Evolutionary conservation across 208 protist genomes (phyloP).

Genomic region (Leishmania gerbilli): DNA sequence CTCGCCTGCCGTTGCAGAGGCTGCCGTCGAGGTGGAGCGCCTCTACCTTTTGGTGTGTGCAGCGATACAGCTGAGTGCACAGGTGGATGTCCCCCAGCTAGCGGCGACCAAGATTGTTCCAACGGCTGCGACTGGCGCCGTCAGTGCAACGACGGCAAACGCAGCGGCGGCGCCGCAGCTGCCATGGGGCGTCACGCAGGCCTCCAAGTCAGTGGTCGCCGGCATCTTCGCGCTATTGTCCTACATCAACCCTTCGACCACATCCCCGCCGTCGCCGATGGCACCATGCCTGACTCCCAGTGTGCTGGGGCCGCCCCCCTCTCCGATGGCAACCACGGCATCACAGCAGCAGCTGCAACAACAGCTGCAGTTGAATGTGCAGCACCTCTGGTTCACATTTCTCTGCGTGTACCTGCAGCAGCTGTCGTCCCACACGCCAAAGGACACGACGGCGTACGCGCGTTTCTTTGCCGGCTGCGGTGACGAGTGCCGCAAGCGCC

Average conservation of each 20-base stretch:
- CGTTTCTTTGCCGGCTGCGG: conserved; percentile 47
- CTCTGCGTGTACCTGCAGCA: conserved; percentile 77
- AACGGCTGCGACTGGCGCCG: not conserved
- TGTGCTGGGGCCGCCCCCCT: conserved; percentile 10
- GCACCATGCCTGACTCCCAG: not conserved
- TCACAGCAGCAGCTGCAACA: not conserved
- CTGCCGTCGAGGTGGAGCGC: conserved; percentile 31
- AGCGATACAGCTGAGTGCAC: conserved; percentile 18
- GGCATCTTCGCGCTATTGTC: conserved; percentile 23
- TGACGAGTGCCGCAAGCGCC: conserved; percentile 10
- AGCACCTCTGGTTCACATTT: conserved; percentile 64
- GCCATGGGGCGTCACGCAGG: conserved; percentile 9
- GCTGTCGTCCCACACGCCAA: conserved; percentile 52
- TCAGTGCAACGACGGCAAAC: not conserved
- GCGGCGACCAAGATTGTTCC: not conserved
- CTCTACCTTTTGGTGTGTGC: conserved; percentile 28
- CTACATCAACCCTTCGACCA: not conserved
- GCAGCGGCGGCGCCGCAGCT: conserved; percentile 2
- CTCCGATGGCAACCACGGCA: not conserved
- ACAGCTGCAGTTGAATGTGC: not conserved
- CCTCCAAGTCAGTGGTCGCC: conserved; percentile 23
- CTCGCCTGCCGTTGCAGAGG: conserved; percentile 4
- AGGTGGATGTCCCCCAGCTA: conserved; percentile 1
- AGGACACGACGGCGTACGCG: conserved; percentile 40
- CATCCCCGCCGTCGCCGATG: not conserved